phyloP scores from a whole-genome alignment of 2,329 filamentous ascomycete genomes.

The Fusarium sulawesiense region DNA sequence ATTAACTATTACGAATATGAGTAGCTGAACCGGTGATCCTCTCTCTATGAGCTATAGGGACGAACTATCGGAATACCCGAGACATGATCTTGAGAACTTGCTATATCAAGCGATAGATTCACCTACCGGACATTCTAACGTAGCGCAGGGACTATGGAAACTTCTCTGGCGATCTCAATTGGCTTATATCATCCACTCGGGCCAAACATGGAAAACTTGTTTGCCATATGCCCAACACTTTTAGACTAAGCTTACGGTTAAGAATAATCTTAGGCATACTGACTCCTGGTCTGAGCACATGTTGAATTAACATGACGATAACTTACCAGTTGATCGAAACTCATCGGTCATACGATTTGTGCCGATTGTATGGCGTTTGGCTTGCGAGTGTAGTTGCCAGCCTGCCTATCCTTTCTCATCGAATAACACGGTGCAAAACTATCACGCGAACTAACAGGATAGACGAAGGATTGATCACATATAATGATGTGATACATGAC shows the following conservation, averaged over 20 bases:
- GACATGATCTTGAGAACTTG: not conserved
- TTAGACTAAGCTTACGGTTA: not conserved
- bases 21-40: not conserved
- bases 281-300: not conserved
- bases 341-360: not conserved
- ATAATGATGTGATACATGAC: not conserved
- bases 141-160: not conserved
- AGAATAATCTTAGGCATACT: not conserved
- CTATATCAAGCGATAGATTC: not conserved
- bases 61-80: not conserved
- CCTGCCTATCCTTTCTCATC: not conserved
- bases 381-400: not conserved
- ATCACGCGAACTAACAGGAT: not conserved
- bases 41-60: not conserved
- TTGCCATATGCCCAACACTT: not conserved
- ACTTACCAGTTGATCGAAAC: fast-evolving
- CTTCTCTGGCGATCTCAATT: fast-evolving
- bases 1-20: fast-evolving
- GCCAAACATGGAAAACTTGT: not conserved
- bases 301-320: too few relatives aligned
- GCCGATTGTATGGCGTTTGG: constrained; percentile 1
- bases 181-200: not conserved
- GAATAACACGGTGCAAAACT: too few relatives aligned
- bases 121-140: not conserved
- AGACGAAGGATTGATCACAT: too few relatives aligned